Conservation (phyloP, 176 grass and related monocot species). For the Typha latifolia region DNA sequence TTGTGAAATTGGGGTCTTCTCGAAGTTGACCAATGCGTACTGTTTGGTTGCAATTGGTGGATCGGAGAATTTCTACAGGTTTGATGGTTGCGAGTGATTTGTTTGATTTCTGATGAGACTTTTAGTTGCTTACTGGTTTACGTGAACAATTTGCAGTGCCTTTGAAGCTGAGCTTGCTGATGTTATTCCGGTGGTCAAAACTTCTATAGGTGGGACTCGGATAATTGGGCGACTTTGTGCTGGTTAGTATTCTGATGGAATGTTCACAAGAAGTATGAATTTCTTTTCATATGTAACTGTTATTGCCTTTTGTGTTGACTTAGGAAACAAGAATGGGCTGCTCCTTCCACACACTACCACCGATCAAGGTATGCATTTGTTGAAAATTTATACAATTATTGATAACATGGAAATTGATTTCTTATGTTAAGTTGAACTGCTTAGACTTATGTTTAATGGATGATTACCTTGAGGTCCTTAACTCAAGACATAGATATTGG, state of each 20-base stretch:
- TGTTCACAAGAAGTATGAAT: neutral
- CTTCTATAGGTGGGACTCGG: conserved; percentile 77
- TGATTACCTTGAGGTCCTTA: too few relatives aligned
- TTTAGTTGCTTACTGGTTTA: neutral
- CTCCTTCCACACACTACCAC: conserved; percentile 91
- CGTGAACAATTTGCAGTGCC: conserved; percentile 32
- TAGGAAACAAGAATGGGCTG: conserved; percentile 99
- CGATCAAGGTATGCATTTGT: conserved; percentile 56
- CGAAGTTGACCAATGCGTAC: conserved; percentile 91
- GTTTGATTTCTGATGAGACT: neutral
- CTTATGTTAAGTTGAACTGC: too few relatives aligned
- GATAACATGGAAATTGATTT: too few relatives aligned
- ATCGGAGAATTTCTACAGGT: conserved; percentile 98
- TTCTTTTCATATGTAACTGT: neutral
- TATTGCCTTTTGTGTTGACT: conserved; percentile 8
- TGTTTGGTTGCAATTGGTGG: conserved; percentile 94
- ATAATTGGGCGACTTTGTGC: conserved; percentile 85
- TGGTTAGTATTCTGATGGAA: conserved; percentile 32
- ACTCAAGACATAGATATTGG: too few relatives aligned
- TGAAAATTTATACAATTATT: too few relatives aligned
- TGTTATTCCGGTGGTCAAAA: conserved; percentile 90
- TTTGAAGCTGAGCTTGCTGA: conserved; percentile 86
- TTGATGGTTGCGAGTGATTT: neutral
- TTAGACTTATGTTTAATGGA: too few relatives aligned
- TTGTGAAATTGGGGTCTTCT: conserved; percentile 92